Evolutionary conservation across 176 grass and related monocot genomes (phyloP), one percentile per base, ranked within the genome.

Genomic region (Tillandsia fasciculata): DNA sequence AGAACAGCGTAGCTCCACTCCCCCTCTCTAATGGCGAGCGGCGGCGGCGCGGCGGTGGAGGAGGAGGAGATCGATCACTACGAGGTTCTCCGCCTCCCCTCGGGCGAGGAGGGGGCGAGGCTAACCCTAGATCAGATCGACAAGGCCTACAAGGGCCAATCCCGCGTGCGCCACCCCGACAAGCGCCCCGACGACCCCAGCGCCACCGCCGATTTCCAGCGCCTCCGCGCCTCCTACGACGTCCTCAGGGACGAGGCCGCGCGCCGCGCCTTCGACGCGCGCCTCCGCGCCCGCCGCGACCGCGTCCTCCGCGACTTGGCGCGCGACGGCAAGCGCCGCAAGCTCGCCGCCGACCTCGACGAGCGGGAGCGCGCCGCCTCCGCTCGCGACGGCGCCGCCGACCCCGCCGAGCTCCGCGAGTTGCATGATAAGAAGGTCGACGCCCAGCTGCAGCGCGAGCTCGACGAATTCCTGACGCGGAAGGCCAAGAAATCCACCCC

Each of bases 191-290:
- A 88, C 69, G 84, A 93, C 28, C 84, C 89, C 72, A 76, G 83
- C 75, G 89, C 93, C 71, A 97, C 86, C 74, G 82, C 89, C 28
- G 89, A 99, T 63, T 99, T 99, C 77, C 86, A 99, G 74, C 48
- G 29, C 24, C 94, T 99, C 63, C 70, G 69, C 8, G 64, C 76
- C 71, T 92, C 89, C 13, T 93, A 93, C 77, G 82, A 87, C 29
- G 6, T 93, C 58, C 76, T 97, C 53, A 77, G 80, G 0, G 89
- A 93, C 64, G 89, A 99, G 71, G 68, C 82, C 14, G 50, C 76
- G n/a, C 83, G 89, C 67, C 79, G 81, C n/a, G 73, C 76, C 48
- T 92, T 97, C 50, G 86, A 92, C 64, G 89, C 74, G 3, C 82
- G 82, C 52, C 81, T 97, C 24, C 86, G 89, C 3, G 79, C 71